Conservation (phyloP, 257 asterid genomes). For the Haberlea rhodopensis region DNA sequence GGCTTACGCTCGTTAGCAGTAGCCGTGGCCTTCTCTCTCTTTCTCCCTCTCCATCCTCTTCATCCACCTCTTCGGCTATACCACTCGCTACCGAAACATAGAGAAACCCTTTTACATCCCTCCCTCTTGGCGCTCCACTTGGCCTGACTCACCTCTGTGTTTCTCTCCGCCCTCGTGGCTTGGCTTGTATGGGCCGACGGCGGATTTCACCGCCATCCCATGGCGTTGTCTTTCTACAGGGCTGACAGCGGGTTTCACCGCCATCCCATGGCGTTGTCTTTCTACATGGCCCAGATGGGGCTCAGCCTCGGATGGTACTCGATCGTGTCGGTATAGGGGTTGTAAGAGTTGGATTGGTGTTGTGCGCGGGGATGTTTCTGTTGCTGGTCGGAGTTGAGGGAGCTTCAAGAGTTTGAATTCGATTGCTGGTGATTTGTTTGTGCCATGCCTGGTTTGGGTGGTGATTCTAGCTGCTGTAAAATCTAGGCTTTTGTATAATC, state of each 20-base stretch:
- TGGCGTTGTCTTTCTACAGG: slow-evolving; percentile 72
- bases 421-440: slow-evolving; percentile 68
- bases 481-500: slow-evolving; percentile 47
- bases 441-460: slow-evolving; percentile 71
- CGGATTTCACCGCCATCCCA: slow-evolving; percentile 72
- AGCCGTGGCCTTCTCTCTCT: slow-evolving; percentile 62
- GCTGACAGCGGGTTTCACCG: slow-evolving; percentile 91
- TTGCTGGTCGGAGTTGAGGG: slow-evolving; percentile 51
- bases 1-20: slow-evolving; percentile 66
- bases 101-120: slow-evolving; percentile 74
- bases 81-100: slow-evolving; percentile 48
- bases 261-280: slow-evolving; percentile 48
- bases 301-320: slow-evolving; percentile 78
- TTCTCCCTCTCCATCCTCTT: slow-evolving; percentile 48
- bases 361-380: slow-evolving; percentile 60
- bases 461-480: slow-evolving; percentile 49
- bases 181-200: slow-evolving; percentile 98
- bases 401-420: slow-evolving; percentile 59
- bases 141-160: slow-evolving; percentile 49
- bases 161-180: slow-evolving; percentile 66
- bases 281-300: slow-evolving; percentile 55
- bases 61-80: slow-evolving; percentile 62
- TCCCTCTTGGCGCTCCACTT: slow-evolving; percentile 82
- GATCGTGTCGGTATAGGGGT: slow-evolving; percentile 65
- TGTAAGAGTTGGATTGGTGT: slow-evolving; percentile 47